Base-by-base conservation (phyloP, 2,329 filamentous ascomycete genomes). In the Grosmannia clavigera region DNA sequence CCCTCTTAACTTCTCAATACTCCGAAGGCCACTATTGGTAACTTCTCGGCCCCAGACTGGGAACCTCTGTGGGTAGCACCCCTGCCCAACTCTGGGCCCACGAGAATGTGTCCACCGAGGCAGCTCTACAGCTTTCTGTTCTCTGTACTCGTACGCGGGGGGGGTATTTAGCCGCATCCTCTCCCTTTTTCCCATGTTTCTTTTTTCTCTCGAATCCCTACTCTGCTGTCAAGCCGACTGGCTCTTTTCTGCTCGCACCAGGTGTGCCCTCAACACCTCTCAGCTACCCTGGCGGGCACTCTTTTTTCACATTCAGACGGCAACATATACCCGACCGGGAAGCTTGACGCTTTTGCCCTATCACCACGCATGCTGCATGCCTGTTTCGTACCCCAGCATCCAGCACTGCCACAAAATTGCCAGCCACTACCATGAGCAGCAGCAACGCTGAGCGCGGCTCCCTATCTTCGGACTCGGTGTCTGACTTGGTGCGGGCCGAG, bases 251-350 rank as follows among this genome's bases (percentile, higher is more conserved):
- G 14, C 35, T 55, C 53, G 58, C 58, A 59, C 58, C 58, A 56
- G 58, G 58, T 33, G 58, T 60, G 58, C 54, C 3, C 11, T 40
- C 33, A 29, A 38, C 43, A 12, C 35, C n/a, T 43, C 10, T 60
- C 22, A 54, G 50, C 53, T 57, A 60, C 58, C 58, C 58, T 46
- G 58, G 58, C 55, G 58, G 58, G 58, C 58, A 57, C 19, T 60
- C 54, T 38, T 60, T 60, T 48, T 22, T 3, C n/a, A 7, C 43
- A 7, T 9, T 19, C 43, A 9, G 7, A 52, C 29, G 29, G 14
- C 25, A 27, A 54, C 19, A 29, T n/a, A 38, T 9, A 16, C 51
- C 1, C 19, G 40, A 14, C 40, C 19, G 4, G 40, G 6, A 46
- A 46, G 43, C 43, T 46, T 46, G 43, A 46, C 35, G 29, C 52